Percentiles rank a stretch among this genome's conserved stretches.
Evolutionary conservation across 257 asterid genomes (phyloP).

Genomic region (Rubia yunnanensis): DNA sequence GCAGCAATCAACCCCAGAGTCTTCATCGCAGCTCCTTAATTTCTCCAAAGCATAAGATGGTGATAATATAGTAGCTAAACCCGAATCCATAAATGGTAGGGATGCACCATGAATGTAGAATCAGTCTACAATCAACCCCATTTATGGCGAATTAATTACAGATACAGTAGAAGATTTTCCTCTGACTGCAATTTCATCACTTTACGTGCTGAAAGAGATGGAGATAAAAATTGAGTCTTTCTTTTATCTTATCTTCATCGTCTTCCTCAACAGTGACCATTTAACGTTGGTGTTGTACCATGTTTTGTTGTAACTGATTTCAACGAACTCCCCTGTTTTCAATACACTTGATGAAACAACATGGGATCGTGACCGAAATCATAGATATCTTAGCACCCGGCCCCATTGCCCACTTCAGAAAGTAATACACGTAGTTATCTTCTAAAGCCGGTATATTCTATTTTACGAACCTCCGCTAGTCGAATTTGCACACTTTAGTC

Average conservation of each 20-base stretch:
- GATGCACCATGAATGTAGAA: not conserved
- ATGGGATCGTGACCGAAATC: not conserved
- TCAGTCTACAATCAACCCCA: not conserved
- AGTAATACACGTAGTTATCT: too few species aligned
- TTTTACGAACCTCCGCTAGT: too few species aligned
- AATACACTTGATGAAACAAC: not conserved
- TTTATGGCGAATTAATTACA: not conserved
- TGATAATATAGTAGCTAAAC: not conserved
- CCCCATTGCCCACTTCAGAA: too few species aligned
- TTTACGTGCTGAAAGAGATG: not conserved
- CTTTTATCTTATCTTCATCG: not conserved
- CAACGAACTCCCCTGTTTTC: not conserved
- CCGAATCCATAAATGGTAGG: not conserved
- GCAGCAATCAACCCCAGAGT: not conserved
- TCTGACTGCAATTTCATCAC: not conserved
- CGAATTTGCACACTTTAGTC: too few species aligned
- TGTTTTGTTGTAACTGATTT: not conserved
- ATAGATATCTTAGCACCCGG: too few species aligned
- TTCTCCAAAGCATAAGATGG: not conserved
- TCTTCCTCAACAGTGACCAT: not conserved
- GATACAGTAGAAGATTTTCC: too few species aligned
- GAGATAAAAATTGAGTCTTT: not conserved
- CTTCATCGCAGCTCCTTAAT: not conserved
- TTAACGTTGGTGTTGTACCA: not conserved
- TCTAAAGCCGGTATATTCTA: too few species aligned